These are phyloP conservation scores for Ogataea minuta DNA, from an alignment of 805 yeast species.

Conservation along the genomic window DNA sequence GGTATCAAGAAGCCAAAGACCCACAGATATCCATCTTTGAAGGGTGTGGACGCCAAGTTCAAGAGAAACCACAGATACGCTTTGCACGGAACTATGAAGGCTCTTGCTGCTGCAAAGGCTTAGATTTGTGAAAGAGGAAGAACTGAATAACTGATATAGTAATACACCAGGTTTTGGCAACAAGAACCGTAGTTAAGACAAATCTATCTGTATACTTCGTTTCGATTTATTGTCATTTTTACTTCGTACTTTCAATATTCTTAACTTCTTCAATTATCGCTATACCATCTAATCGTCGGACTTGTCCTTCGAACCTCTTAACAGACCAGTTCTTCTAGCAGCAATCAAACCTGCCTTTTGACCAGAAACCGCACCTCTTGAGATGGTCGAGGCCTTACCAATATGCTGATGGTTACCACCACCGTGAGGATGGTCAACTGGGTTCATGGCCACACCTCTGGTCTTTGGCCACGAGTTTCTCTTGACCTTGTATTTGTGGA, in stretches of 20 bases:
- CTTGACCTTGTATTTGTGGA: constrained; percentile 99
- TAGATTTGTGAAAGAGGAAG: constrained; percentile 4
- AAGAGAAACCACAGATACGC: constrained; percentile 99
- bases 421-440: constrained; percentile 99
- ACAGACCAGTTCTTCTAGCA: constrained; percentile 99
- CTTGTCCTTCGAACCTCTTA: constrained; percentile 94
- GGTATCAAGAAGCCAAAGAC: constrained; percentile 99
- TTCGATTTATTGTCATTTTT: no score
- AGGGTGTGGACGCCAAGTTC: constrained; percentile 99
- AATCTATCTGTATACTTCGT: no score
- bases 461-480: constrained; percentile 99
- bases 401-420: constrained; percentile 99
- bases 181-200: no score
- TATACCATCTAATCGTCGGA: constrained; percentile 29
- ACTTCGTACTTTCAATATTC: constrained; percentile 25
- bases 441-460: constrained; percentile 99
- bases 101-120: constrained; percentile 70
- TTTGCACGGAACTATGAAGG: constrained; percentile 95
- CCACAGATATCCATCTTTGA: constrained; percentile 96
- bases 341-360: constrained; percentile 99
- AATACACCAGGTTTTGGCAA: not conserved
- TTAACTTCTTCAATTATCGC: constrained; percentile 1
- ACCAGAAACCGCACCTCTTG: constrained; percentile 99
- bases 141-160: constrained; percentile 1
- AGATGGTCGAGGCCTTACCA: constrained; percentile 99